Conservation (phyloP, 139 green algal species). For the Limnomonas spitsbergensis region DNA sequence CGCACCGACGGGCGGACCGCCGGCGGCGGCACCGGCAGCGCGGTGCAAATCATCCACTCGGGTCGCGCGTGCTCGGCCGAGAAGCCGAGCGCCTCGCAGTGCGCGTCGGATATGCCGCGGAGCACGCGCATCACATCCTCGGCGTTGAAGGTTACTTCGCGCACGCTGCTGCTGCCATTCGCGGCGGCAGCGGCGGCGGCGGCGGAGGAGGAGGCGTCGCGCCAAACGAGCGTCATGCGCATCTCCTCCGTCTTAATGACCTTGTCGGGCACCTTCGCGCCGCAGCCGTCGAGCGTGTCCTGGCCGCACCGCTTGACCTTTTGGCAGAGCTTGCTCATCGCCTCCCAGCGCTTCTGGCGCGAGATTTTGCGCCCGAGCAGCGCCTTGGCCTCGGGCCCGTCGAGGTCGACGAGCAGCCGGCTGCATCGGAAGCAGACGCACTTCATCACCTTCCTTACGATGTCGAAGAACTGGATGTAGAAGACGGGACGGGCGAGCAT, state of each 20-base stretch:
- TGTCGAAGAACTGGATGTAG: conserved; percentile 90
- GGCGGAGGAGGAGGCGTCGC: background rate
- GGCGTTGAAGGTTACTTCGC: background rate
- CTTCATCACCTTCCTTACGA: conserved; percentile 82
- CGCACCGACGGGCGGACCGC: conserved; percentile 75
- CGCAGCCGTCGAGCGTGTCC: conserved; percentile 18
- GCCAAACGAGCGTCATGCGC: conserved; percentile 18
- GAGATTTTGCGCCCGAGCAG: background rate
- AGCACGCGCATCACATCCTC: conserved; percentile 61
- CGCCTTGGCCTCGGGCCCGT: conserved; percentile 14
- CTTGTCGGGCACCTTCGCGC: background rate
- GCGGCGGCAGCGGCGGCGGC: background rate
- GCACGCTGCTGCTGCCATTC: background rate
- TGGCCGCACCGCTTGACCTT: conserved; percentile 5
- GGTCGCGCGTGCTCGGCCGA: conserved; percentile 70
- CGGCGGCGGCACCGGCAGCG: conserved; percentile 88
- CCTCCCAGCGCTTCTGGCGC: conserved; percentile 17
- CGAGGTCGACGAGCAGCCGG: conserved; percentile 74
- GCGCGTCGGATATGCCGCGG: conserved; percentile 82
- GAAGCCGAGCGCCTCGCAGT: conserved; percentile 81
- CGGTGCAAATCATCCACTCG: conserved; percentile 89
- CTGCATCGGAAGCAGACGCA: conserved; percentile 89
- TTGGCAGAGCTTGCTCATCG: conserved; percentile 18
- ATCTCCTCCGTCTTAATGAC: background rate
- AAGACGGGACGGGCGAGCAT: conserved; percentile 90